Percentiles rank a stretch among this genome's conserved stretches.
Conservation (phyloP, 1,284 basidiomycete genomes). For the Austroboletus niveus region DNA sequence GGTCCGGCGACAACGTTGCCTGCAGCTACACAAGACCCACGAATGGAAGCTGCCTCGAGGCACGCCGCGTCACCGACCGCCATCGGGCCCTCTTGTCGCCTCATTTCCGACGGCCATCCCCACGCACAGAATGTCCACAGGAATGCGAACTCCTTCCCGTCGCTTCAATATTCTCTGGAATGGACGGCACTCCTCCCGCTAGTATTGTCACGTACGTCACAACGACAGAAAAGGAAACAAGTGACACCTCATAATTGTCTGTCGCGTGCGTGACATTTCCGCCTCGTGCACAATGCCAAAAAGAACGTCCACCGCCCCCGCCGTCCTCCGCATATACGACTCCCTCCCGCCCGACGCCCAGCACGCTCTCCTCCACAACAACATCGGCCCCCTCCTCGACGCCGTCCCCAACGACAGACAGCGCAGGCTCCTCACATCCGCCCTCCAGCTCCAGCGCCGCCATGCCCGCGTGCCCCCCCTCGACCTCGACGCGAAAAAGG, state of each 20-base stretch:
- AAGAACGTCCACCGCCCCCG: no score
- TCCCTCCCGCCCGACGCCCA: constrained; percentile 45
- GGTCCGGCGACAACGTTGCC: constrained; percentile 26
- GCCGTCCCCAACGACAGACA: constrained; percentile 33
- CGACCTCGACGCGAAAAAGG: constrained; percentile 50
- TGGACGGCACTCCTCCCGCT: not conserved
- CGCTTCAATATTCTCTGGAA: not conserved
- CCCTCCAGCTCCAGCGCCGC: constrained; percentile 36
- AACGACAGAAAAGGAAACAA: not conserved
- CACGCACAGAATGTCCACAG: not conserved
- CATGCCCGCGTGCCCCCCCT: constrained; percentile 45
- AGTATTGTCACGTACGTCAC: constrained; percentile 5
- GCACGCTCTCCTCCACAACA: constrained; percentile 41
- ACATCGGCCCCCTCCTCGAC: constrained; percentile 43
- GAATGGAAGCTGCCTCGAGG: constrained; percentile 35
- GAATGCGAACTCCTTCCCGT: no score
- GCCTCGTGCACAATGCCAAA: no score
- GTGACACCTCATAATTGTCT: no score
- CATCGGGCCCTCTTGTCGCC: constrained; percentile 9
- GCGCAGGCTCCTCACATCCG: constrained; percentile 34
- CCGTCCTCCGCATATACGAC: constrained; percentile 38
- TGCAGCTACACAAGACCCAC: constrained; percentile 20
- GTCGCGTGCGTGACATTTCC: no score
- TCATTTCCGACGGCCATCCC: constrained; percentile 15
- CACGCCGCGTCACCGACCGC: constrained; percentile 10